Evolutionary conservation across 2,329 filamentous ascomycete species (phyloP), one percentile per base, ranked within the genome.

Genomic region (Penicillium sp.): DNA sequence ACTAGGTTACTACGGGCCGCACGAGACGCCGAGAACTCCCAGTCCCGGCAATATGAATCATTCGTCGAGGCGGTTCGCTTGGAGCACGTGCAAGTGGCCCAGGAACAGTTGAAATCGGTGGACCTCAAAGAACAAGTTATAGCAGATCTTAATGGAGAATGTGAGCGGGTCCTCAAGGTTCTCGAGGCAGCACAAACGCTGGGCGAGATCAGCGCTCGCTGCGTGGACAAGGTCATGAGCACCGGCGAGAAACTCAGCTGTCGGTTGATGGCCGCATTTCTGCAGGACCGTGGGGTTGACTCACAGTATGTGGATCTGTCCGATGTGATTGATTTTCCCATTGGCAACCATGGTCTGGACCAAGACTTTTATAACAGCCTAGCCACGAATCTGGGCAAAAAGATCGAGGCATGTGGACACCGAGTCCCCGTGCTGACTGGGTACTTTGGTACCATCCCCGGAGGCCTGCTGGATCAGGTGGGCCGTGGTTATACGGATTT

Each of bases 171-270:
- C 57, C 80, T 88, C 63, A 92, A 91, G 76, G 95, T 88, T 43
- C 72, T 89, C 54, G 83, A 86, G 67, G 85, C 84, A 21, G 84
- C 86, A 22, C 85, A 87, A 66, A 81, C 79, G 4, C 73, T 82
- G 27, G 79, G 79, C 24, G 90, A 93, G 73, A 89, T 93, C 69
- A 91, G 90, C 71, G 84, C 88, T 6, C 84, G 89, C 67, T 88
- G 88, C 57, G 90, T 92, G 73, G 90, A 95, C 70, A 89, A 93
- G 66, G 91, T 99, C 60, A 88, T 98, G 59, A 96, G 92, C 73
- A 92, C 95, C 66, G 95, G 95, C 54, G 95, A 99, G 82, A 98
- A 96, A 79, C 81, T 99, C 65, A 96, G 91, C 76, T 98, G 93
- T 75, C 85, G 88, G 31, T 95, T 95, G 74, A 93, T 99, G 89